Base-by-base conservation (phyloP, 2,329 filamentous ascomycete species). In the Hymenoscyphus albidus region DNA sequence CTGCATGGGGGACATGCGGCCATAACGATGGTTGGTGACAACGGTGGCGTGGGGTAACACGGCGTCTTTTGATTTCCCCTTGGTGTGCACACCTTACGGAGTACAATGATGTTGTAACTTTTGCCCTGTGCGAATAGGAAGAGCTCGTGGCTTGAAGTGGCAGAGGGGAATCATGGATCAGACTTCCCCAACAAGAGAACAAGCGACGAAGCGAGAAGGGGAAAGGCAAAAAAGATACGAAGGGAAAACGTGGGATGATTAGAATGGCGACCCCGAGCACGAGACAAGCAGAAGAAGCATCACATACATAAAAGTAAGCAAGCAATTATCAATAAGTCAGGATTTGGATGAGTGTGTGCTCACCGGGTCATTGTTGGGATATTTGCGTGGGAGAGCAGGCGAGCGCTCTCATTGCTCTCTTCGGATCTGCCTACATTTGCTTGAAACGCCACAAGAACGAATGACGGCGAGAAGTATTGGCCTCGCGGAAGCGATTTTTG, bases 41-140 rank as follows among this genome's bases (percentile, higher is more conserved):
- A 22, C n/a, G 58, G 62, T 60, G 62, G 62, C 62, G 63, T 64
- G 63, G 63, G 63, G 63, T 62, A 59, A 57, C 54, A 61, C 59
- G 51, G 16, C 9, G 27, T 32, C 13, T 16, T 54, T 39, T 18
- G n/a, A 14, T 39, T 44, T 27, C 18, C 22, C 16, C 22, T 32
- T 61, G 44, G 40, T 39, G 42, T 48, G 27, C 27, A 27, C 27
- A 27, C 27, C 27, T 27, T 27, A 18, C 5, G 42, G 42, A 18
- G 42, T 5, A 48, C 42, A 48, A 48, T 48, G 27, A 27, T 9
- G n/a, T 44, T 44, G 40, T 44, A 16, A 44, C 40, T 44, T 7
- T 44, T 44, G 7, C 18, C 42, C 18, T n/a, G 42, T 44, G 18
- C 42, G 14, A 64, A 39, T 42, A 42, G 62, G 44, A 35, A 44